Base-by-base conservation (phyloP, 768 basidiomycete species). In the Cubamyces sp. region DNA sequence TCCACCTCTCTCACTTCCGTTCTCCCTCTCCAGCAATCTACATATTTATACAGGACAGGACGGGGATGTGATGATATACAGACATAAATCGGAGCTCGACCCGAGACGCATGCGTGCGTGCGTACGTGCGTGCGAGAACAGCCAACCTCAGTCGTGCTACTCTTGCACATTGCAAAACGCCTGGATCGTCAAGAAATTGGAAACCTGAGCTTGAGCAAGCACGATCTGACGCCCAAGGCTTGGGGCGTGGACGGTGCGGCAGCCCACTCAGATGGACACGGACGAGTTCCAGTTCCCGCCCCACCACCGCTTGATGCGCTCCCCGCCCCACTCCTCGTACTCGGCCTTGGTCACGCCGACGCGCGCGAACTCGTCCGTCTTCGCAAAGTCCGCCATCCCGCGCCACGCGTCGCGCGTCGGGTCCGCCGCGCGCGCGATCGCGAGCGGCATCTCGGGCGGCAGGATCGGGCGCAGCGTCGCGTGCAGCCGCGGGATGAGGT, bases 271-370 rank as follows among this genome's bases (percentile, higher is more conserved):
- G 6, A 73, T 56, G 8, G 66, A 53, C 39, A 69, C 67, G 15
- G 74, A 70, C 43, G 74, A 70, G 69, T 92, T 91, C 88, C 89
- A 92, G 72, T 98, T 98, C 7, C 95, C 88, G 72, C 94, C 94
- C 84, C 90, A 92, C 90, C 97, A 97, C 71, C 82, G 82, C 74
- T 88, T 92, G 61, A 96, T 79, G 62, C 92, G 82, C 74, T 97
- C 95, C 1, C 85, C 86, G 0, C 97, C 96, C 75, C 86, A 84
- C 73, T 99, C 97, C 8, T 93, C 87, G 66, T 98, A 99, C 72
- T 98, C 92, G 5, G 82, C 85, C 67, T 79, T 81, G 16, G 88
- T 92, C 41, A 96, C 83, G 2, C 84, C 81, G 1, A 85, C 82
- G 34, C 71, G 72, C 47, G 67, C 50, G 68, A 90, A 88, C 60